A percentile compares a stretch with the other conserved stretches of the same genome.
Evolutionary conservation across 495 filamentous ascomycete species (phyloP).

Genomic region (Chaetomium tenue): DNA sequence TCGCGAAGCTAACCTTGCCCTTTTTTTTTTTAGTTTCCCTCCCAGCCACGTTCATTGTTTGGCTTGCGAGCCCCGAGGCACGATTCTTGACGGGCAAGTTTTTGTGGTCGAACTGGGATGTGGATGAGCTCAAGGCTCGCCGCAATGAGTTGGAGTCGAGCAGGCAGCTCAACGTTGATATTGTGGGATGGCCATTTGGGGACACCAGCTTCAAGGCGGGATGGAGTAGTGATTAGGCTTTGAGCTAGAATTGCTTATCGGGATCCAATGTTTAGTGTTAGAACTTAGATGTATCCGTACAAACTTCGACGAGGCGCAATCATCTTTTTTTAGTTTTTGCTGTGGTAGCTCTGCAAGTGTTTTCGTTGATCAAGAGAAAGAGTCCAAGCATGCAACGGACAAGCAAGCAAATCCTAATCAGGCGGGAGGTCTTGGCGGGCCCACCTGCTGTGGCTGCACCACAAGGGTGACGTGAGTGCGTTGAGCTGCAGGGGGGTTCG

Average conservation of each 20-base stretch:
- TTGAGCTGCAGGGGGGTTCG: slow-evolving; percentile 2
- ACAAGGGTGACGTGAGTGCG: background rate
- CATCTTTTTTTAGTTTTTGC: no score
- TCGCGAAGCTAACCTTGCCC: background rate
- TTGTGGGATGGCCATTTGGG: slow-evolving; percentile 13
- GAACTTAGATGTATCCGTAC: no score
- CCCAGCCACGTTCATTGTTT: slow-evolving; percentile 47
- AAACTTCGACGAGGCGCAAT: background rate
- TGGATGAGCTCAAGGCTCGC: slow-evolving; percentile 42
- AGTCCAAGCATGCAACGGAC: background rate
- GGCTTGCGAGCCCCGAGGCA: slow-evolving; percentile 48
- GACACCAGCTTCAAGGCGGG: background rate
- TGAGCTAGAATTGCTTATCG: background rate
- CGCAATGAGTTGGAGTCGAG: slow-evolving; percentile 11
- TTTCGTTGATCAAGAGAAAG: background rate
- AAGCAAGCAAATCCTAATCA: background rate
- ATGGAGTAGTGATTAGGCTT: background rate
- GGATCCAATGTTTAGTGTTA: background rate
- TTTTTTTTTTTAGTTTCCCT: slow-evolving; percentile 34
- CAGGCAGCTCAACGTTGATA: background rate
- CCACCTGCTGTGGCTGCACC: slow-evolving; percentile 1
- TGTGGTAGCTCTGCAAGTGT: background rate
- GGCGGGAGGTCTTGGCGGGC: background rate
- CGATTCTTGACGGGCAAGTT: slow-evolving; percentile 51
- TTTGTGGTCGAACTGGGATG: slow-evolving; percentile 53